Percentiles rank a stretch among this genome's conserved stretches.
Evolutionary conservation across 2,329 filamentous ascomycete genomes (phyloP).

Genomic region (Alternaria arbusti): DNA sequence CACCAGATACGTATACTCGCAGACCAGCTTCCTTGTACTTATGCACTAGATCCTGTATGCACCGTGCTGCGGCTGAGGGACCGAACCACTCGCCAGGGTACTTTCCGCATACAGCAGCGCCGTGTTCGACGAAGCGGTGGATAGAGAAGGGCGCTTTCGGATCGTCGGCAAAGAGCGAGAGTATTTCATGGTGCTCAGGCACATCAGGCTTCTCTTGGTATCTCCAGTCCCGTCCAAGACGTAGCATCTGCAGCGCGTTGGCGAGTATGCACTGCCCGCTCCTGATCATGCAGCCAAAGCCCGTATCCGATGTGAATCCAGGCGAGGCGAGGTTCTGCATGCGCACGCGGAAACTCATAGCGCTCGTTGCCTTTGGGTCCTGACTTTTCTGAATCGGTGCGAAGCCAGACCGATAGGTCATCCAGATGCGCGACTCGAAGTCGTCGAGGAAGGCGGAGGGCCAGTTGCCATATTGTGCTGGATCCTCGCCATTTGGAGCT

Average conservation of each 20-base stretch:
- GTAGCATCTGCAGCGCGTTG: constrained; percentile 76
- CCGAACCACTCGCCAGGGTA: constrained; percentile 99
- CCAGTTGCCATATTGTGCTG: constrained; percentile 67
- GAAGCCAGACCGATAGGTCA: constrained; percentile 94
- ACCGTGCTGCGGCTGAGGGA: constrained; percentile 91
- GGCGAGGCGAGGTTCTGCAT: constrained; percentile 81
- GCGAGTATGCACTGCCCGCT: constrained; percentile 93
- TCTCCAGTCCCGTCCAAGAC: constrained; percentile 86
- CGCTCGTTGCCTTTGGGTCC: constrained; percentile 72
- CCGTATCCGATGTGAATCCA: constrained; percentile 90
- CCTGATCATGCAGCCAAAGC: constrained; percentile 99
- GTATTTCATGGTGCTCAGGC: constrained; percentile 70
- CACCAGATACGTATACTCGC: constrained; percentile 86
- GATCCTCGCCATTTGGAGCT: constrained; percentile 43
- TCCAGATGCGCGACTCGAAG: constrained; percentile 92
- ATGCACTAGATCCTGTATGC: constrained; percentile 83
- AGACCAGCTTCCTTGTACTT: constrained; percentile 67
- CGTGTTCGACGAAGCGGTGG: constrained; percentile 90
- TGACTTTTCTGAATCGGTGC: constrained; percentile 78
- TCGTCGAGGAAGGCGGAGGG: constrained; percentile 85
- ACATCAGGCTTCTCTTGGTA: constrained; percentile 58
- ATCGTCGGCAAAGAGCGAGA: constrained; percentile 87
- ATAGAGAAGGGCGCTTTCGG: constrained; percentile 89
- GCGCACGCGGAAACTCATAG: constrained; percentile 83
- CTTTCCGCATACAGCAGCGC: constrained; percentile 86